Evolutionary conservation across 2,329 filamentous ascomycete species (phyloP).

Genomic region (Grosmannia penicillata): DNA sequence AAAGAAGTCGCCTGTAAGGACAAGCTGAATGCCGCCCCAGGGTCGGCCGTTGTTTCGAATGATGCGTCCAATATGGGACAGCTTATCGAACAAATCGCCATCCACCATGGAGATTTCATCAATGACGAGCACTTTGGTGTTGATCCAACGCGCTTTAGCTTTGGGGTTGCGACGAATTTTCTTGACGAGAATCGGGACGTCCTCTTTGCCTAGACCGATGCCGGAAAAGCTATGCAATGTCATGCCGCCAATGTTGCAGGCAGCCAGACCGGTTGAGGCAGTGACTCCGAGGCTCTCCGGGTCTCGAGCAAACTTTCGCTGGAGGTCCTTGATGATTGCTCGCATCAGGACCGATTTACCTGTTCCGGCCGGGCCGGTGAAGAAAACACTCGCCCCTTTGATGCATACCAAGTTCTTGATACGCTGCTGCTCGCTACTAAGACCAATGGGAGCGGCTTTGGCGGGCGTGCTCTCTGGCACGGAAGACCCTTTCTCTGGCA

Average conservation of each 20-base stretch:
- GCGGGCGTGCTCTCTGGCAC: constrained; percentile 12
- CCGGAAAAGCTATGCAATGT: constrained; percentile 93
- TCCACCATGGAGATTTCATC: constrained; percentile 99
- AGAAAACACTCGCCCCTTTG: constrained; percentile 79
- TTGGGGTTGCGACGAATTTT: constrained; percentile 86
- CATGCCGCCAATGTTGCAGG: constrained; percentile 91
- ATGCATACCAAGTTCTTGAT: constrained; percentile 74
- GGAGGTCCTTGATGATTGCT: constrained; percentile 71
- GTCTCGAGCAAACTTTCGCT: constrained; percentile 60
- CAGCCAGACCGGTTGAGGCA: constrained; percentile 87
- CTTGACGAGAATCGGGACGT: constrained; percentile 63
- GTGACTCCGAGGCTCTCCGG: constrained; percentile 83
- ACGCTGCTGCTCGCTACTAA: constrained; percentile 76
- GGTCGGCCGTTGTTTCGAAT: constrained; percentile 83
- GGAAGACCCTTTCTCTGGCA: not conserved
- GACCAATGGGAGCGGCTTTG: constrained; percentile 42
- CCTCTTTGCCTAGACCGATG: constrained; percentile 88
- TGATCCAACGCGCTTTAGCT: constrained; percentile 76
- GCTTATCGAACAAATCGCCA: constrained; percentile 89
- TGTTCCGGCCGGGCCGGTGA: constrained; percentile 90
- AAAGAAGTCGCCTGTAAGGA: constrained; percentile 96
- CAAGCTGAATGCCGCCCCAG: constrained; percentile 89
- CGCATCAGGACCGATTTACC: constrained; percentile 95
- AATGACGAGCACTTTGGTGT: constrained; percentile 74
- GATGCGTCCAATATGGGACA: constrained; percentile 71